These are phyloP conservation scores for Venustampulla echinocandica DNA, from an alignment of 495 filamentous ascomycete genomes.

Conservation along the genomic window DNA sequence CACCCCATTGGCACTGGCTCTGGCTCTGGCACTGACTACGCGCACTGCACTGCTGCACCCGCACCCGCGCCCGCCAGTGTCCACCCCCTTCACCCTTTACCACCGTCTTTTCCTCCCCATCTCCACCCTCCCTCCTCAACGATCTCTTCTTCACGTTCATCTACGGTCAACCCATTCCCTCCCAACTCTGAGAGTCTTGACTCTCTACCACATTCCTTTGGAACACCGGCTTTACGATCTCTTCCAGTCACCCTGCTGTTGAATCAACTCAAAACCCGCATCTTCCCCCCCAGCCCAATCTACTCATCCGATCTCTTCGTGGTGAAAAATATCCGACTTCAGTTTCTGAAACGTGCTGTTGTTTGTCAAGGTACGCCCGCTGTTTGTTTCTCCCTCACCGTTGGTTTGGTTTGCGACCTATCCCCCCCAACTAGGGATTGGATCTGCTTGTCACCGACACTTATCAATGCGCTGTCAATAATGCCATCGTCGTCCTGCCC, in stretches of 20 bases:
- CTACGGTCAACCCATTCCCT: constrained; percentile 18
- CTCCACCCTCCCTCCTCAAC: constrained; percentile 14
- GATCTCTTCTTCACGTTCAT: constrained; percentile 13
- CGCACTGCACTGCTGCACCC: no score
- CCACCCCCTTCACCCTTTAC: constrained; percentile 27
- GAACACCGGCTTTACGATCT: constrained; percentile 24
- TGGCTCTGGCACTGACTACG: no score
- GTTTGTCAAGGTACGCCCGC: background rate
- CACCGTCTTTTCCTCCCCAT: constrained; percentile 6
- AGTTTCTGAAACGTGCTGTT: background rate
- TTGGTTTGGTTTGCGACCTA: no score
- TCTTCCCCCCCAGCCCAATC: background rate
- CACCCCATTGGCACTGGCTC: no score
- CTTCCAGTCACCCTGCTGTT: background rate
- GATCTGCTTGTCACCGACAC: no score
- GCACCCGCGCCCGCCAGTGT: constrained; percentile 26
- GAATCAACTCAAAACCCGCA: background rate
- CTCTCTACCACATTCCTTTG: constrained; percentile 56
- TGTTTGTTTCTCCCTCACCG: background rate
- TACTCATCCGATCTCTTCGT: background rate
- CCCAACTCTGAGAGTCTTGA: constrained; percentile 35
- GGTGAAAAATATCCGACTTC: background rate
- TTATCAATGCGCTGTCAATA: background rate
- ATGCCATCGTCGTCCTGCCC: background rate
- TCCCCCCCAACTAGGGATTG: no score